Base-by-base conservation (phyloP, 1,139 yeast genomes). In the Saccharomycopsis hybrid region DNA sequence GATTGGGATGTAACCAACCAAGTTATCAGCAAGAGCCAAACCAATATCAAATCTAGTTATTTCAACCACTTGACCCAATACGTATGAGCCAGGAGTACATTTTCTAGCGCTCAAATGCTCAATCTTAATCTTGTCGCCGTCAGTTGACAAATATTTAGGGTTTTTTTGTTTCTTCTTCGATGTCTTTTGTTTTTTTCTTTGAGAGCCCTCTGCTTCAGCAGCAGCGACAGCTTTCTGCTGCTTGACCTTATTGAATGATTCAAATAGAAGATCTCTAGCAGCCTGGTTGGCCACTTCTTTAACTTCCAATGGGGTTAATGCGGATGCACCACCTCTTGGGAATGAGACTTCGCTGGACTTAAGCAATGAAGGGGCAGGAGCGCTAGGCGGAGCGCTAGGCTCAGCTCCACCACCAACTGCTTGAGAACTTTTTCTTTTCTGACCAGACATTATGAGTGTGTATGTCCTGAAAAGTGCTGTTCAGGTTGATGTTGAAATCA, bases 281-380 rank as follows among this genome's bases (percentile, higher is more conserved):
- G 94, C 98, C 65, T 92, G 96, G 62, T 88, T 89, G 40, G 96
- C 82, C 50, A 90, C 94, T 63, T 89, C 95, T 65, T 89, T 89
- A 59, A 88, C 81, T 68, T 92, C 99, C 58, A 92, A 70, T 3
- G 98, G 90, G 2, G 96, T 80, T 64, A 90, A 75, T 18, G 82
- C 87, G 28, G 90, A 77, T 8, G 85, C 79, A 50, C 97, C 97
- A 60, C 98, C 98, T 78, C 99, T 83, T 47, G 98, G 98, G 63
- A 92, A 92, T 24, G 95, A 78, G 49, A 80, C 76, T 57, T 85
- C 94, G 25, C 51, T 42, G 8, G 48, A 32, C 32, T 46, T 42
- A 25, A 52, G 48, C 27, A 52, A 27, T 11, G 53, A 48, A 18
- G 18, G 18, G 18, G 18, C 18, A 11, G 48, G 24, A n/a, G 46